Conservation (phyloP, 805 yeast genomes). For the Phaffomyces antillensis region DNA sequence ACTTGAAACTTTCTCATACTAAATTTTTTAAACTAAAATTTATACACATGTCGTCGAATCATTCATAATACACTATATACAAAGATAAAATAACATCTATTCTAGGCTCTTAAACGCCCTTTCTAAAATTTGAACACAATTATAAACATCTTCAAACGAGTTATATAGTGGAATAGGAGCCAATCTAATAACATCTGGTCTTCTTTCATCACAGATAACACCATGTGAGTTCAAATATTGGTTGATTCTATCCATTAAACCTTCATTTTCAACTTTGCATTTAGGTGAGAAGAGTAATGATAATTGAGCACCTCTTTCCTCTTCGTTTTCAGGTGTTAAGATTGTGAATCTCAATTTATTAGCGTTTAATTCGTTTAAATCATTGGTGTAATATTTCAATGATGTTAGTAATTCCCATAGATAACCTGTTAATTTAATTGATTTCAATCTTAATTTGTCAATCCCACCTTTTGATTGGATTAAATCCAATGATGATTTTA, state of each 20-base stretch:
- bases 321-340: slow-evolving; percentile 57
- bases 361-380: not conserved
- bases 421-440: slow-evolving; percentile 49
- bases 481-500: slow-evolving; percentile 58
- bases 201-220: slow-evolving; percentile 79
- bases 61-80: not conserved
- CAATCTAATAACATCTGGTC: slow-evolving; percentile 85
- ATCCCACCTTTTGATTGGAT: slow-evolving; percentile 62
- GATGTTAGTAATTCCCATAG: slow-evolving; percentile 40
- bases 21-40: too few relatives aligned
- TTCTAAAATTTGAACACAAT: slow-evolving; percentile 39
- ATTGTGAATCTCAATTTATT: slow-evolving; percentile 41
- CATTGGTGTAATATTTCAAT: slow-evolving; percentile 40
- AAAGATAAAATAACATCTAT: not conserved
- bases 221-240: slow-evolving; percentile 44
- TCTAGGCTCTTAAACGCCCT: slow-evolving; percentile 15
- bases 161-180: slow-evolving; percentile 86
- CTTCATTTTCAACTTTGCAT: slow-evolving; percentile 25
- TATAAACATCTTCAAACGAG: slow-evolving; percentile 55
- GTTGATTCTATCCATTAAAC: slow-evolving; percentile 58
- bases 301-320: slow-evolving; percentile 73
- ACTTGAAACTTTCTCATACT: too few relatives aligned
- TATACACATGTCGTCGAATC: not conserved
- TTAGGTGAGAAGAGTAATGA: slow-evolving; percentile 62
- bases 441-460: slow-evolving; percentile 43